phyloP scores from a whole-genome alignment of 2,329 filamentous ascomycete genomes.

The Sclerotiophoma versabilis region DNA sequence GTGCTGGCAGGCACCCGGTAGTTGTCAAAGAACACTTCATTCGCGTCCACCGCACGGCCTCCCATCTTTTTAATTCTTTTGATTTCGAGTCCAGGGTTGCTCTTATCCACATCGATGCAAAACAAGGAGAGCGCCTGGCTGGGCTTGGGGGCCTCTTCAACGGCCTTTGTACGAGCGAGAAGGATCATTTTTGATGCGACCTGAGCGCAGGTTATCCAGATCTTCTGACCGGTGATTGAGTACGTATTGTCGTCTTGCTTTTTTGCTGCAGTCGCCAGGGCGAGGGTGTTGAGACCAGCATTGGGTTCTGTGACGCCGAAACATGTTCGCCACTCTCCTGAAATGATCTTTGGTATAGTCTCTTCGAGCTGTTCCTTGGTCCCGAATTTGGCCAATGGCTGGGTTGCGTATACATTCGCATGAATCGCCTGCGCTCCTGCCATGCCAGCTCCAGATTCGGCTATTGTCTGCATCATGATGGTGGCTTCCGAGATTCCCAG shows the following conservation, averaged over 20 bases:
- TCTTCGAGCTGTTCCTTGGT: constrained; percentile 67
- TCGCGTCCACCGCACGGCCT: constrained; percentile 80
- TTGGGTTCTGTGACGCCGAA: constrained; percentile 89
- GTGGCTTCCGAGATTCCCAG: constrained; percentile 82
- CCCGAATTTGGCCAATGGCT: constrained; percentile 76
- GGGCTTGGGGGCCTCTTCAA: constrained; percentile 71
- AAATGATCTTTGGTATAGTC: constrained; percentile 74
- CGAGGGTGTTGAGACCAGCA: constrained; percentile 78
- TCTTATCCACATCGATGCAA: constrained; percentile 76
- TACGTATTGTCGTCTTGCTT: constrained; percentile 68
- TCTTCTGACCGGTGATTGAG: constrained; percentile 78
- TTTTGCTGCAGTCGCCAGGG: constrained; percentile 58
- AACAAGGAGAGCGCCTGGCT: constrained; percentile 82
- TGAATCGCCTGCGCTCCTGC: constrained; percentile 68
- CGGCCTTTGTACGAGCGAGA: constrained; percentile 75
- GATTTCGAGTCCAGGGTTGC: constrained; percentile 67
- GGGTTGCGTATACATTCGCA: constrained; percentile 75
- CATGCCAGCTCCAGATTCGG: constrained; percentile 81
- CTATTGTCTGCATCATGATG: constrained; percentile 86
- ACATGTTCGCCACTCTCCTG: constrained; percentile 74
- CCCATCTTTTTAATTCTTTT: constrained; percentile 86
- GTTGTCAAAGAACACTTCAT: constrained; percentile 87
- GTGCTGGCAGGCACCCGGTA: constrained; percentile 70
- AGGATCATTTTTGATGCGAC: constrained; percentile 85
- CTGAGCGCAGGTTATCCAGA: constrained; percentile 88